Percentiles rank a stretch among this genome's conserved stretches.
phyloP scores from a whole-genome alignment of 495 filamentous ascomycete genomes.

The Hyaloscypha finlandica region DNA sequence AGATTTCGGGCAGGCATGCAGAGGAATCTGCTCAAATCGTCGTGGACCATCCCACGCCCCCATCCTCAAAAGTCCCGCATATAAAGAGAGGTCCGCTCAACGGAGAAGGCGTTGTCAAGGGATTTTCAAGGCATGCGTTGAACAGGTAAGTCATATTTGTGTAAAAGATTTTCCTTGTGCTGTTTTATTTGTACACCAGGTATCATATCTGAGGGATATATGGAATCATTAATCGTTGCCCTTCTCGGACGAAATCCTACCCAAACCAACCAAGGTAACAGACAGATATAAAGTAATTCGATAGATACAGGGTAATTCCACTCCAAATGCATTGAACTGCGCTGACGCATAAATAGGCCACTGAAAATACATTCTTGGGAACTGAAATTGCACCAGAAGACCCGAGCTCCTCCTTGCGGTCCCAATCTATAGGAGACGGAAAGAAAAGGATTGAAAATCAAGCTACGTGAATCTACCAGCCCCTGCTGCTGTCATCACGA shows the following conservation, averaged over 20 bases:
- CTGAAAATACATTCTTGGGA: slow-evolving; percentile 9
- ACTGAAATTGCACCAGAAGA: background rate
- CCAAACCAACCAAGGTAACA: background rate
- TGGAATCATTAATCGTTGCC: slow-evolving; percentile 8
- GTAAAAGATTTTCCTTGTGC: slow-evolving; percentile 5
- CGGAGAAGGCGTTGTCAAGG: background rate
- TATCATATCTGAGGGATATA: slow-evolving; percentile 12
- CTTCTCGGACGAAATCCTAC: background rate
- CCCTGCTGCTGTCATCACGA: background rate
- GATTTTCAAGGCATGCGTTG: slow-evolving; percentile 16
- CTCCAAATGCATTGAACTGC: background rate
- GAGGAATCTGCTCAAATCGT: background rate
- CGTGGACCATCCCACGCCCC: slow-evolving; percentile 8
- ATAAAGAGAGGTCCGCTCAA: background rate
- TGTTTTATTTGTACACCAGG: background rate
- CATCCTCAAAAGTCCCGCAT: slow-evolving; percentile 10
- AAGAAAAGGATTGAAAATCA: background rate
- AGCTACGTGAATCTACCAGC: slow-evolving; percentile 1
- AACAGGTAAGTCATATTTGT: background rate
- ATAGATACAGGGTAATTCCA: background rate
- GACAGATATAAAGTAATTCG: background rate
- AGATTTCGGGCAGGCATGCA: slow-evolving; percentile 23
- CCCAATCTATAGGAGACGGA: slow-evolving; percentile 2
- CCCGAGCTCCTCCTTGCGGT: slow-evolving; percentile 13
- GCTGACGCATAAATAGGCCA: slow-evolving; percentile 2